Evolutionary conservation across 805 yeast species (phyloP), one percentile per base, ranked within the genome.

Genomic region (Candida nemodendra): DNA sequence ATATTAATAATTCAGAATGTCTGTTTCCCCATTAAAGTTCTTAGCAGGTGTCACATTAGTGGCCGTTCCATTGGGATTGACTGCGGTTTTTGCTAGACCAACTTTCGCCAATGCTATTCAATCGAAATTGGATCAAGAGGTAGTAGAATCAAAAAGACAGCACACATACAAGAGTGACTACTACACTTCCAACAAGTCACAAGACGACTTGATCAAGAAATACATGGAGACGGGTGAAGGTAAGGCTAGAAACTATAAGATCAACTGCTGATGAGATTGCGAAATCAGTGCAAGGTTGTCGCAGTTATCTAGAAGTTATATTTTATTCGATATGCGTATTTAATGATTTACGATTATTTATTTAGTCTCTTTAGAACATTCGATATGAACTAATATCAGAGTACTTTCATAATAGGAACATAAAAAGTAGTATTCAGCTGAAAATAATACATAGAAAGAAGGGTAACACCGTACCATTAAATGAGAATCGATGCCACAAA

Each of bases 41-140:
- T 16, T 53, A 12, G 53, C 51, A 21, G 63, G 58, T 37, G 55
- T 59, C 25, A 40, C 56, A 4, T 32, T 60, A 8, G 64, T 49
- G 15, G 53, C 64, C 8, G 43, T 56, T 30, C 65, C 65, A 34
- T 34, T 59, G 23, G 44, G 45, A 23, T 34, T 51, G 5, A 50
- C 60, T 5, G 48, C 60, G 1, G 23, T 40, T 9, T 38, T 45
- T 14, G 54, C 58, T 16, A 61, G 66, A 53, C 67, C 67, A 27
- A 54, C 62, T 2, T 62, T 61, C 42, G 61, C 65, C 6, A 62
- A 62, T 35, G 62, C 65, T 5, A 60, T 62, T 44, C 48, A 58
- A 35, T 52, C 52, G 16, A 59, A 60, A 34, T 43, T 62, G 18
- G 55, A 56, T 23, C 65, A 59, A 43, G 64, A 62, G 43, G 49